A percentile compares a stretch with the other conserved stretches of the same genome.
Conservation (phyloP, 331 rosid species). For the Dryas integrifolia region DNA sequence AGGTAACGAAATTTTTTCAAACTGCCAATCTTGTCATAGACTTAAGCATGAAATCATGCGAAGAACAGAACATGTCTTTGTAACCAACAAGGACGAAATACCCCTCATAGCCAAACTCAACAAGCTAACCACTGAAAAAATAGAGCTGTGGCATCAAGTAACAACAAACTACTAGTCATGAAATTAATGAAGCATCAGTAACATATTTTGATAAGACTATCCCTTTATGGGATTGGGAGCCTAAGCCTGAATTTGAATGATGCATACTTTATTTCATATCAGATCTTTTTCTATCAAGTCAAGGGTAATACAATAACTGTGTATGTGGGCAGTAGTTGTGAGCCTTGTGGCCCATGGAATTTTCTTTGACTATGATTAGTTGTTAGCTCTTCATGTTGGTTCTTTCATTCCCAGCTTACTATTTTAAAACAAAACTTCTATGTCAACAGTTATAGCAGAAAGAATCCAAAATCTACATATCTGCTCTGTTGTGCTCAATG, state of each 20-base stretch:
- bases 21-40: not conserved
- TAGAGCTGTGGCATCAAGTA: not conserved
- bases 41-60: not conserved
- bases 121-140: not conserved
- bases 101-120: no score
- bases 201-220: not conserved
- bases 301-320: not conserved
- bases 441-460: not conserved
- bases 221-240: not conserved
- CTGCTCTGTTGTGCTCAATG: no score
- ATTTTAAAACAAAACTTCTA: not conserved
- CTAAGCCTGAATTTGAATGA: not conserved
- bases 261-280: no score
- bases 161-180: not conserved
- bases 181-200: not conserved
- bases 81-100: no score
- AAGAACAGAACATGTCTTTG: no score
- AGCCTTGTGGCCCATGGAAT: not conserved
- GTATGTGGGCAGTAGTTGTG: not conserved
- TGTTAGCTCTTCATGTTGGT: not conserved
- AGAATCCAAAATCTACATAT: not conserved
- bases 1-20: not conserved
- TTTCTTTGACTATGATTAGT: not conserved
- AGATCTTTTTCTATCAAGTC: not conserved
- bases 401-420: not conserved